Percentiles rank a stretch among this genome's conserved stretches.
Conservation (phyloP, 192 early-diverging fungal species). For the Entophlyctis luteolus region DNA sequence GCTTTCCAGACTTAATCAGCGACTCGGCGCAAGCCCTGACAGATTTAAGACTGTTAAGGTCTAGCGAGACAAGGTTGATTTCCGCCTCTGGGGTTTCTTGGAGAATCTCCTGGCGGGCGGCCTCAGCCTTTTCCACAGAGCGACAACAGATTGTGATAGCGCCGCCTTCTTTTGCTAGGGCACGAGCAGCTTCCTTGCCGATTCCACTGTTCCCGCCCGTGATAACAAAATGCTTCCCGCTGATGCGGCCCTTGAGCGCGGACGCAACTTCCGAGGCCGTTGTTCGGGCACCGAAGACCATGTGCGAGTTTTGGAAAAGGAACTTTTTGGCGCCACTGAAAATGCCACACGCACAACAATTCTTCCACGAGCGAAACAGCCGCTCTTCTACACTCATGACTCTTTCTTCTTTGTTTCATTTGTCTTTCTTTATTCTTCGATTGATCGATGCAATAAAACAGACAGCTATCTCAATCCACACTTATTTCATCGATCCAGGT, state of each 20-base stretch:
- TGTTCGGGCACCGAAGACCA: not conserved
- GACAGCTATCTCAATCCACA: too few relatives aligned
- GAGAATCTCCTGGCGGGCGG: slow-evolving; percentile 10
- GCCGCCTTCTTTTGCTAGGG: slow-evolving; percentile 17
- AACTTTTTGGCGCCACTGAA: too few relatives aligned
- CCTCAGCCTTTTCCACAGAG: slow-evolving; percentile 17
- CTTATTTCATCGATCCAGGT: too few relatives aligned
- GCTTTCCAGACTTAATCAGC: not conserved
- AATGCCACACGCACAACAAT: too few relatives aligned
- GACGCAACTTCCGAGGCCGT: not conserved
- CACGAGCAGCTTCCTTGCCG: slow-evolving; percentile 26
- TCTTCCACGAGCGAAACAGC: too few relatives aligned
- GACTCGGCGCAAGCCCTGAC: slow-evolving; percentile 22
- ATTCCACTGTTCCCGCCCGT: slow-evolving; percentile 26
- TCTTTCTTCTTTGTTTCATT: too few relatives aligned
- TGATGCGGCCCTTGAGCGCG: not conserved
- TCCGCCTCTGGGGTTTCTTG: slow-evolving; percentile 14
- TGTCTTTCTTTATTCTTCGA: too few relatives aligned
- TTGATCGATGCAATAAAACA: too few relatives aligned
- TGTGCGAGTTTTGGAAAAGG: too few relatives aligned
- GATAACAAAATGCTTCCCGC: slow-evolving; percentile 12
- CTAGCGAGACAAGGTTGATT: slow-evolving; percentile 6
- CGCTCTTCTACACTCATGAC: too few relatives aligned
- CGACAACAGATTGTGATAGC: slow-evolving; percentile 8
- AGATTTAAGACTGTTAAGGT: slow-evolving; percentile 21